Base-by-base conservation (phyloP, 2,329 filamentous ascomycete species). In the Paecilomyces sp. region DNA sequence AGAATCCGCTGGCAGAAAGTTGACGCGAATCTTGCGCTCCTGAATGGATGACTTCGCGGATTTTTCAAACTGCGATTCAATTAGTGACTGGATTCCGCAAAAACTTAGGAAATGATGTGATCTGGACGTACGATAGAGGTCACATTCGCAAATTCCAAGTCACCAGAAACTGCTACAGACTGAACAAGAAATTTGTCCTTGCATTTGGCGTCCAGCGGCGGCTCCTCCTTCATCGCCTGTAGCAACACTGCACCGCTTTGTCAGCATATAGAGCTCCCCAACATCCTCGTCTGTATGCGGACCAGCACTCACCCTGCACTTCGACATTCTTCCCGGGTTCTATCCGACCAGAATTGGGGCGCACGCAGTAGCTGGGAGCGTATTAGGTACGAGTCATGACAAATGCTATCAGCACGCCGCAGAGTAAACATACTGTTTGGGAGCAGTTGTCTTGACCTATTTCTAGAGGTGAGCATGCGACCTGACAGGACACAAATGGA, bases 101-200 rank as follows among this genome's bases (percentile, higher is more conserved):
- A 50, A 18, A 50, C 3, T 18, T 6, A 22, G 54, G 30, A 34
- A 57, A 52, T n/a, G 28, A 34, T 25, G 3, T 56, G 50, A 57
- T 28, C 30, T 34, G 8, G 11, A 76, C 88, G 69, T 83, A 95
- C 91, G 70, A 97, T 91, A 54, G 90, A 84, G 55, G 88, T 83
- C 63, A 96, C 86, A 72, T 89, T 95, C 61, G 83, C 82, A 69
- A 90, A 91, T 70, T 96, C 91, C 78, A 92, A 90, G 71, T 96
- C 90, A 64, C 87, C 82, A 24, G 88, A 88, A 65, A 97, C 90
- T 57, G 87, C 82, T 55, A 96, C 90, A 28, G 92, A 95, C 78
- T 97, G 93, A 36, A 97, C 93, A 58, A 97, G 85, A 77, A 97
- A 97, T 81, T 97, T 97, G 83, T 97, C 93, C 76, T 91, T 89